Conservation (phyloP, 352 stramenopile genomes). For the Phytophthora cactorum region DNA sequence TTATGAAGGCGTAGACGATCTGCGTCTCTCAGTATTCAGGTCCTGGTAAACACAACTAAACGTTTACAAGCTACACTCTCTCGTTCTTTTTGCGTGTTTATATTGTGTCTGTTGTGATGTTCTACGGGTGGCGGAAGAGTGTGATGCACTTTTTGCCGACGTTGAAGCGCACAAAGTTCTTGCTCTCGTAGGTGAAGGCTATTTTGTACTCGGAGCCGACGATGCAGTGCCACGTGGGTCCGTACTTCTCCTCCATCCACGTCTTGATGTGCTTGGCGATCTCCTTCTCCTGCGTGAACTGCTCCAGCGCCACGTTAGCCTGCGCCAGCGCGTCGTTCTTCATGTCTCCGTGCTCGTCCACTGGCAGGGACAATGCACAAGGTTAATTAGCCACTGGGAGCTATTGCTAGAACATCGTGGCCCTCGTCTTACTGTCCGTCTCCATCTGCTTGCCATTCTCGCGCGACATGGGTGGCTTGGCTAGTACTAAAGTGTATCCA, state of each 20-base stretch:
- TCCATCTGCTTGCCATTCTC: slow-evolving; percentile 85
- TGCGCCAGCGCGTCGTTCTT: slow-evolving; percentile 81
- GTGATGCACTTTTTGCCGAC: slow-evolving; percentile 89
- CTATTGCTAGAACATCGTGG: not conserved
- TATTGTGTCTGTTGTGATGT: slow-evolving; percentile 2
- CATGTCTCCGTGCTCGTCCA: slow-evolving; percentile 87
- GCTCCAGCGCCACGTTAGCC: slow-evolving; percentile 70
- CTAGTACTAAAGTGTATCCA: slow-evolving; percentile 9
- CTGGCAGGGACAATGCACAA: slow-evolving; percentile 30
- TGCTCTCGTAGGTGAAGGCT: slow-evolving; percentile 30
- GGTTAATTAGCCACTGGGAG: not conserved
- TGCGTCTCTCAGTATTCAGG: not conserved
- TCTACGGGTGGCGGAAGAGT: slow-evolving; percentile 74
- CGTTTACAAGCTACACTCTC: slow-evolving; percentile 19
- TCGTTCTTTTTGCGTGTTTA: not conserved
- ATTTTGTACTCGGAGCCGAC: slow-evolving; percentile 30
- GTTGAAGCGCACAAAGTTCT: slow-evolving; percentile 88
- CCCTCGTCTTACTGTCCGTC: slow-evolving; percentile 64
- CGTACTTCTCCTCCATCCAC: slow-evolving; percentile 75
- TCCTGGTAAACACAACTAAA: slow-evolving; percentile 28
- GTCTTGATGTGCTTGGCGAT: slow-evolving; percentile 83
- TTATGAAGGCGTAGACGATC: slow-evolving; percentile 15
- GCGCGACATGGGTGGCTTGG: slow-evolving; percentile 41
- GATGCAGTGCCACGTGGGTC: slow-evolving; percentile 29
- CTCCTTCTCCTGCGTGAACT: slow-evolving; percentile 81